A percentile compares a stretch with the other conserved stretches of the same genome.
These are phyloP conservation scores for Selenicereus undatus DNA, from an alignment of 148 eudicot genomes.

Conservation along the genomic window DNA sequence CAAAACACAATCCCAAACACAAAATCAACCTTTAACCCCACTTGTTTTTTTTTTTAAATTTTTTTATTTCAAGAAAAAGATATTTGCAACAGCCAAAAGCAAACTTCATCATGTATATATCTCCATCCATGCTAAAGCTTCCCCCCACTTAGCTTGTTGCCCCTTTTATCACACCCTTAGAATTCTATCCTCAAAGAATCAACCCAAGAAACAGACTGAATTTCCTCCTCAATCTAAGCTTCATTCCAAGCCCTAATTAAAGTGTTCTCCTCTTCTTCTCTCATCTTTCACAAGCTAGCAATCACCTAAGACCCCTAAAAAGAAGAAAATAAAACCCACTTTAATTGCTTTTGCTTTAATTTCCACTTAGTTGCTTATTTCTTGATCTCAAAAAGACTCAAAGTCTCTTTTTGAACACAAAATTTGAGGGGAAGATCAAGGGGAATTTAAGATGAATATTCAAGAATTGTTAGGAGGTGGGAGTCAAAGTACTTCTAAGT, in stretches of 20 bases:
- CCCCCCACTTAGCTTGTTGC: background rate
- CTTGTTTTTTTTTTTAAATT: background rate
- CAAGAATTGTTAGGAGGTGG: conserved; percentile 63
- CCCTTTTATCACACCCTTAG: conserved; percentile 17
- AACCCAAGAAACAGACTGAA: background rate
- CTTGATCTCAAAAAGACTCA: conserved; percentile 12
- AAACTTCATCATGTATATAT: conserved; percentile 30
- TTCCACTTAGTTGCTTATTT: conserved; percentile 15
- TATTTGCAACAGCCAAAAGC: conserved; percentile 27
- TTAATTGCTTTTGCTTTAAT: conserved; percentile 13
- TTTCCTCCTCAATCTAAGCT: background rate
- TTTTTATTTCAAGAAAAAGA: too few species aligned
- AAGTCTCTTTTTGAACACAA: conserved; percentile 2
- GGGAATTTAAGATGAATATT: conserved; percentile 37
- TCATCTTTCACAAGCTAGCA: background rate
- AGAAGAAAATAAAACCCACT: conserved; percentile 1
- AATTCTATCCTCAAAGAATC: conserved; percentile 17
- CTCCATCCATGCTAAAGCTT: conserved; percentile 32
- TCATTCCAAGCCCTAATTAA: background rate
- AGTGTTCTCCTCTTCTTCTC: conserved; percentile 7
- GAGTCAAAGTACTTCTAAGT: conserved; percentile 21
- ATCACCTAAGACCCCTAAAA: background rate
- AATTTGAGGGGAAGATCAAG: conserved; percentile 20
- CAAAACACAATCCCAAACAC: background rate
- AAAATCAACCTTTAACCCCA: conserved; percentile 22